phyloP scores from a whole-genome alignment of 768 basidiomycete genomes.

The Naganishia randhawae region DNA sequence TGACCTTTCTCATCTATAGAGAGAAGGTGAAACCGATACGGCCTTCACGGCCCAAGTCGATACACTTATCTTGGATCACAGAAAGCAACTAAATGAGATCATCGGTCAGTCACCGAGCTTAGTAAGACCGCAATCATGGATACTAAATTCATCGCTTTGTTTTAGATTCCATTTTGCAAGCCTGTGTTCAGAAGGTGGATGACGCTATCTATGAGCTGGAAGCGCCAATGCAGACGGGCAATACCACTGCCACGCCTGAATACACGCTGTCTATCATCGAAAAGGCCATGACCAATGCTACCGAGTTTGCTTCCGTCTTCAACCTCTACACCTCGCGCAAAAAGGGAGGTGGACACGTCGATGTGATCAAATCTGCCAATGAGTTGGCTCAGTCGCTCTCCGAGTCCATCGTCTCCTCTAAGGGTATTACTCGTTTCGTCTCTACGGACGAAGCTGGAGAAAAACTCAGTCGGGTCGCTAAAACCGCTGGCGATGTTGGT shows the following conservation, averaged over 20 bases:
- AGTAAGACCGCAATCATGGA: not conserved
- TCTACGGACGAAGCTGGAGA: constrained; percentile 88
- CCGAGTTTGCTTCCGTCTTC: constrained; percentile 91
- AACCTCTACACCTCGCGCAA: constrained; percentile 79
- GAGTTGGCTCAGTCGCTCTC: constrained; percentile 89
- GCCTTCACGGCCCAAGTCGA: constrained; percentile 97
- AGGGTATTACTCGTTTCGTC: constrained; percentile 89
- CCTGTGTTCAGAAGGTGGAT: constrained; percentile 94
- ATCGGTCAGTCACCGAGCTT: constrained; percentile 62
- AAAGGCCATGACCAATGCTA: constrained; percentile 88
- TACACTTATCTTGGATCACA: constrained; percentile 88
- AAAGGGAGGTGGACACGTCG: constrained; percentile 86
- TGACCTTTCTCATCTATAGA: constrained; percentile 58
- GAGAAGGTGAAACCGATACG: constrained; percentile 75
- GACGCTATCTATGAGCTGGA: constrained; percentile 97
- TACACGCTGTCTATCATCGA: constrained; percentile 98
- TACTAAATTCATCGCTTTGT: not conserved
- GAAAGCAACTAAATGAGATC: constrained; percentile 96
- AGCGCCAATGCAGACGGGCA: constrained; percentile 88
- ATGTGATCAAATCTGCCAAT: constrained; percentile 96
- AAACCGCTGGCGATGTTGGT: constrained; percentile 78
- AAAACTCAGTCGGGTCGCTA: constrained; percentile 79
- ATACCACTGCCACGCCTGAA: constrained; percentile 95
- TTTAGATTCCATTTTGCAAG: constrained; percentile 89
- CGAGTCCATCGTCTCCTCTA: constrained; percentile 87